Base-by-base conservation (phyloP, 1,284 basidiomycete species). In the Termitomyces sp. region DNA sequence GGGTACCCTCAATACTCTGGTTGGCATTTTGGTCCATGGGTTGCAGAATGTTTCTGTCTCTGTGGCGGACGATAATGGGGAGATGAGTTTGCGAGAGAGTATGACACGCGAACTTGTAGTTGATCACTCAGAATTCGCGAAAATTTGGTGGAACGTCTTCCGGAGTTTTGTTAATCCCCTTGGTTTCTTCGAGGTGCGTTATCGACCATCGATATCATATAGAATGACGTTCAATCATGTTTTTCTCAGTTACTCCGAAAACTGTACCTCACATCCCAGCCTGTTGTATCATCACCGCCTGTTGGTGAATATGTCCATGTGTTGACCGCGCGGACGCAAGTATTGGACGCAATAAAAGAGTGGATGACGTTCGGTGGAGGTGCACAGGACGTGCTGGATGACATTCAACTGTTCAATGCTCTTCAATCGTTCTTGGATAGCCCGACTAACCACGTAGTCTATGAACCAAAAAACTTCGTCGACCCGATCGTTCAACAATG, bases 31-130 rank as follows among this genome's bases (percentile, higher is more conserved):
- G 13, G 80, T 88, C 0, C 83, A 86, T 62, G 89, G 89, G 1
- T 70, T 92, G n/a, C 81, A 83, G 46, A 84, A 84, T 33, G 80
- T 91, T 1, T 83, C 83, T 0, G 86, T 89, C 0, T 83, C 85
- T 0, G 84, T 89, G 2, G 80, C 88, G 1, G 89, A 92, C 58
- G 89, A 91, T 64, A 90, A 88, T 59, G 89, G 89, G 0, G 87
- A 91, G 64, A 87, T 86, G 70, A 81, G 86, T 0, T 66, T 91
- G 40, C 72, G 79, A 31, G 84, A 88, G 56, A 79, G 80, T 7
- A 84, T 80, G 68, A 84, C 83, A 1, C 72, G 87, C 37, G 82
- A 86, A 43, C 71, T 91, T 31, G 70, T 80, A 19, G 76, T 91
- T 9, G 88, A 91, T 66, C 77, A 82, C 46, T 71, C 65, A 3